phyloP scores from a whole-genome alignment of 345 rosid species.

The Arabidopsis arenosa region DNA sequence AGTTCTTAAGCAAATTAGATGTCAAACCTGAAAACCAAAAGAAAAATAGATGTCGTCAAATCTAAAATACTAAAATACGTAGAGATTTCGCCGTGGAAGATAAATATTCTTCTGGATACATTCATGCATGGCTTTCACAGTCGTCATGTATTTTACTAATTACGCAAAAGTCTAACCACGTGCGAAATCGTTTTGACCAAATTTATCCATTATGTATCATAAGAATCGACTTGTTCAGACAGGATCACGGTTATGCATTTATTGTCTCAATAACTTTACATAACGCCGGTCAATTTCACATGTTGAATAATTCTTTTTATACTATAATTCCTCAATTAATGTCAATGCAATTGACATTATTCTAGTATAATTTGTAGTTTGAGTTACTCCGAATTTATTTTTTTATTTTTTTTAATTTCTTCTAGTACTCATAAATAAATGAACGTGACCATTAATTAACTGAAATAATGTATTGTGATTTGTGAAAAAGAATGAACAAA shows the following conservation, averaged over 20 bases:
- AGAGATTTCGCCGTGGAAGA: conserved; percentile 21
- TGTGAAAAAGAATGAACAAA: conserved; percentile 21
- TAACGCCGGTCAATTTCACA: conserved; percentile 1
- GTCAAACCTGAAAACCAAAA: too few species aligned
- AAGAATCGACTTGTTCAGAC: conserved; percentile 4
- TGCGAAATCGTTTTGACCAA: conserved; percentile 23
- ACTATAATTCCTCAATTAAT: neutral
- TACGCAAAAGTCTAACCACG: conserved; percentile 32
- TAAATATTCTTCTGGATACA: neutral
- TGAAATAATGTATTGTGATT: neutral
- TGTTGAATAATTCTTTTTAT: conserved; percentile 19
- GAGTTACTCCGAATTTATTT: neutral
- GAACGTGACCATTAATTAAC: neutral
- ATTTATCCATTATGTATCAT: neutral
- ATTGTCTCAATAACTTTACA: neutral
- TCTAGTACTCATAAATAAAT: neutral
- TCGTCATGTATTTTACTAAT: conserved; percentile 4
- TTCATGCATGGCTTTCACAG: neutral
- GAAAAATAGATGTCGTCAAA: neutral
- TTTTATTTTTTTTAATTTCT: neutral
- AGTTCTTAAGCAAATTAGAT: neutral
- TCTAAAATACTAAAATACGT: neutral
- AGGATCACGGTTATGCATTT: conserved; percentile 6
- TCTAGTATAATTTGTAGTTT: neutral
- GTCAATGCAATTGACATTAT: conserved; percentile 10